These are phyloP conservation scores for Hanseniaspora uvarum DNA, from an alignment of 1,139 yeast genomes.

Conservation along the genomic window DNA sequence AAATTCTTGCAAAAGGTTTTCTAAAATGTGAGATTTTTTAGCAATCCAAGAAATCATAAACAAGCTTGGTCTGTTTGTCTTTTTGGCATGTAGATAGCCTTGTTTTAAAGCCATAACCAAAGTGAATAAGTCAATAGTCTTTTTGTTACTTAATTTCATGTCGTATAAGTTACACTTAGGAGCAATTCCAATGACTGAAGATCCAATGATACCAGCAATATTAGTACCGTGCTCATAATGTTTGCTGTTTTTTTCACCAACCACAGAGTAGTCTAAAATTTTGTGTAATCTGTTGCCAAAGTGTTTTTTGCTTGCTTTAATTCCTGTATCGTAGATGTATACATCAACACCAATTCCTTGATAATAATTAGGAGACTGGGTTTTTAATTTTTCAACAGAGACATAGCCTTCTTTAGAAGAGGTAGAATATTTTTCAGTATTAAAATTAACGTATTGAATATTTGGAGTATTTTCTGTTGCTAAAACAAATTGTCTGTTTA, in stretches of 20 bases:
- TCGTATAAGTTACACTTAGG: constrained; percentile 54
- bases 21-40: constrained; percentile 8
- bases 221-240: constrained; percentile 35
- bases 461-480: constrained; percentile 33
- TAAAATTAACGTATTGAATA: constrained; percentile 38
- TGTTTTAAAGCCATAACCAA: constrained; percentile 41
- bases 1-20: constrained; percentile 2
- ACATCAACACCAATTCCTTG: constrained; percentile 38
- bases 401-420: neutral
- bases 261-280: constrained; percentile 26
- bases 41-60: constrained; percentile 51
- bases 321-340: constrained; percentile 38
- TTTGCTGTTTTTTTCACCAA: constrained; percentile 28
- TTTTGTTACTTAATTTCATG: constrained; percentile 45
- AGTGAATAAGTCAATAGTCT: constrained; percentile 42
- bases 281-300: constrained; percentile 24
- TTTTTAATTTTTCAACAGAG: constrained; percentile 28
- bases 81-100: constrained; percentile 35
- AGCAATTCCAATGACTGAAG: constrained; percentile 52
- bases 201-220: constrained; percentile 52
- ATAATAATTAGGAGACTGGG: constrained; percentile 26
- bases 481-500: constrained; percentile 26
- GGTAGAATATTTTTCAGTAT: constrained; percentile 34
- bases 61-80: constrained; percentile 40
- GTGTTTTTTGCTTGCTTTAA: constrained; percentile 26